Evolutionary conservation across 495 filamentous ascomycete genomes (phyloP), one percentile per base, ranked within the genome.

Genomic region (Talaromyces liani): DNA sequence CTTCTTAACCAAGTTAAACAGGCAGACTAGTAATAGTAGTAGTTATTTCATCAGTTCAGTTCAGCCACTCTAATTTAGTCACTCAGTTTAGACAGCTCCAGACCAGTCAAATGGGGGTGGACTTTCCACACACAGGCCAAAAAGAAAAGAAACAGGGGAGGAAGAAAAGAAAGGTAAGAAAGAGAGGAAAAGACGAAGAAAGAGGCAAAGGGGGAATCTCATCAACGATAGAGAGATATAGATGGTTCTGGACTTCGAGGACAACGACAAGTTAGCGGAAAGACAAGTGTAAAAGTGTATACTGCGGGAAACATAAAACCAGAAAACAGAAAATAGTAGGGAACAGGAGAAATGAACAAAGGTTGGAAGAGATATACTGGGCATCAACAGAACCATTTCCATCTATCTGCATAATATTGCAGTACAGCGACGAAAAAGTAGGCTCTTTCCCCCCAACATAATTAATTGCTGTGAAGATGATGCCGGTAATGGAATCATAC

Each of bases 211-310:
- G 59, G 22, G 58, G 39, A 66, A 65, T 65, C 34, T 18, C 45
- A 49, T 49, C 45, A 20, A 49, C n/a, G 45, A 49, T 49, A 49
- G 51, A 55, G 25, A 24, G 51, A 55, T 29, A 29, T 24, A 55
- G 51, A 55, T 55, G 51, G 25, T 55, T 29, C 24, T 55, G 51
- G 51, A 55, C 45, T 55, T 55, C 51, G 51, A 62, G 65, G 64
- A 67, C 65, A 61, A 63, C 58, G 61, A 67, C 62, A 70, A 58
- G 66, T 63, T 29, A 66, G 69, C 66, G 61, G 67, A 62, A 67
- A 67, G 62, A 65, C 24, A 66, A 65, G 60, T 70, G 59, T 68
- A 70, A 65, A 65, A 64, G 51, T 55, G 51, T 24, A 55, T 55
- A 27, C 34, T 24, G 25, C 31, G 65, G 64, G 34, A 70, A 71